Evolutionary conservation across 2,329 filamentous ascomycete species (phyloP).

Genomic region (Phialophora macrospora): DNA sequence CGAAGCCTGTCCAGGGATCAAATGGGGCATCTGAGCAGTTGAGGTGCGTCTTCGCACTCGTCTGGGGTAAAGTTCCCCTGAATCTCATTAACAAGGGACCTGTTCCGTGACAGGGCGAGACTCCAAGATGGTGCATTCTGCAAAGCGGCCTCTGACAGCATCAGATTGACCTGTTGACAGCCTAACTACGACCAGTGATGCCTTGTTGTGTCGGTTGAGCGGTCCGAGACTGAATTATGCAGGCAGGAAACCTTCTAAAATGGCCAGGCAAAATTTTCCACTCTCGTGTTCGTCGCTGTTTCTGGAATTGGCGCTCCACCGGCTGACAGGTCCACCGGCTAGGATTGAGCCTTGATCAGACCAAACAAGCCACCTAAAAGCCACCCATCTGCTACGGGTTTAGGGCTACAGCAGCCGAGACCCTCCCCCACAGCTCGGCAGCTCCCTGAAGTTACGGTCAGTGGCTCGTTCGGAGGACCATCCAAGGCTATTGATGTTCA

Average conservation of each 20-base stretch:
- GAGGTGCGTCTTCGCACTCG: conserved; percentile 9
- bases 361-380: not conserved
- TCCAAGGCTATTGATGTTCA: not conserved
- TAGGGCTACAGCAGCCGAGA: not conserved
- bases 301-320: conserved; percentile 7
- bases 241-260: not conserved
- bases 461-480: not conserved
- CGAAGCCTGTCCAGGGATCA: not conserved
- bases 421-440: conserved; percentile 21
- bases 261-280: not conserved
- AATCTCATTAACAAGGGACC: not conserved
- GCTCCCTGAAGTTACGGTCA: conserved; percentile 10
- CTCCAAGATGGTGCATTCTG: not conserved
- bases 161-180: not conserved
- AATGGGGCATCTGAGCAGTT: not conserved
- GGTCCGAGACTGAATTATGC: not conserved
- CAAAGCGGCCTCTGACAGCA: not conserved
- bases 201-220: not conserved
- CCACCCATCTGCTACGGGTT: not conserved
- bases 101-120: not conserved
- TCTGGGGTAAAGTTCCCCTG: conserved; percentile 13
- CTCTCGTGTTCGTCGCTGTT: not conserved
- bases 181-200: not conserved
- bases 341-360: not conserved
- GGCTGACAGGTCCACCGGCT: not conserved